Percentiles rank a stretch among this genome's conserved stretches.
phyloP scores from a whole-genome alignment of 2,329 filamentous ascomycete genomes.

The Penicillium sclerotigenum region DNA sequence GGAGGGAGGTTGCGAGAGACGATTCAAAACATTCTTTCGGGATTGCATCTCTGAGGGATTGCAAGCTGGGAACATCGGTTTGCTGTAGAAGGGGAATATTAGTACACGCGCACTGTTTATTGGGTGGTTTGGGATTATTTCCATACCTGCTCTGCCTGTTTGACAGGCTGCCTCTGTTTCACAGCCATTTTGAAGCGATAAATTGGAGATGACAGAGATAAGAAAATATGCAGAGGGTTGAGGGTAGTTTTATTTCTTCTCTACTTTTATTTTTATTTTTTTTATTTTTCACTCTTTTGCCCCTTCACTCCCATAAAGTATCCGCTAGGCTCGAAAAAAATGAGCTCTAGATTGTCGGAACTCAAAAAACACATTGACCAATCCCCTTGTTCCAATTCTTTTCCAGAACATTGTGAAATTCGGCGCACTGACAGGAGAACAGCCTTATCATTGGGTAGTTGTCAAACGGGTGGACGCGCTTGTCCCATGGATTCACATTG shows the following conservation, averaged over 20 bases:
- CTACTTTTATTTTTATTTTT: background rate
- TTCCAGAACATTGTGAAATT: slow-evolving; percentile 11
- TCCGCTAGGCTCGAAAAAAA: slow-evolving; percentile 1
- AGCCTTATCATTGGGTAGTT: background rate
- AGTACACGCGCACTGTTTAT: background rate
- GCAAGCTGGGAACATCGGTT: slow-evolving; percentile 4
- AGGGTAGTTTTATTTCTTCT: background rate
- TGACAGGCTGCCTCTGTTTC: slow-evolving; percentile 3
- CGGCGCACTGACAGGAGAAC: background rate
- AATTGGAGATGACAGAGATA: background rate
- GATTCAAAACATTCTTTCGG: slow-evolving; percentile 61
- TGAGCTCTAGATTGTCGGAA: slow-evolving; percentile 4
- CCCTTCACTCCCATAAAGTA: slow-evolving; percentile 5
- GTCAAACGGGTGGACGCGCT: background rate
- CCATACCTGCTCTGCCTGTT: slow-evolving; percentile 2
- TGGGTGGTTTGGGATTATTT: background rate
- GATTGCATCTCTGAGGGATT: slow-evolving; percentile 47
- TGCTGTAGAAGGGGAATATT: background rate
- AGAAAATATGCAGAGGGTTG: background rate
- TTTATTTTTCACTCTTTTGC: background rate
- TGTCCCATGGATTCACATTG: slow-evolving; percentile 4
- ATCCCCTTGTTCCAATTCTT: slow-evolving; percentile 2
- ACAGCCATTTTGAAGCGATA: slow-evolving; percentile 1
- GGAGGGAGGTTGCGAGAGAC: slow-evolving; percentile 50
- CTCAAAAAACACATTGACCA: background rate